Base-by-base conservation (phyloP, 352 stramenopile genomes). In the Phytophthora sojae region DNA sequence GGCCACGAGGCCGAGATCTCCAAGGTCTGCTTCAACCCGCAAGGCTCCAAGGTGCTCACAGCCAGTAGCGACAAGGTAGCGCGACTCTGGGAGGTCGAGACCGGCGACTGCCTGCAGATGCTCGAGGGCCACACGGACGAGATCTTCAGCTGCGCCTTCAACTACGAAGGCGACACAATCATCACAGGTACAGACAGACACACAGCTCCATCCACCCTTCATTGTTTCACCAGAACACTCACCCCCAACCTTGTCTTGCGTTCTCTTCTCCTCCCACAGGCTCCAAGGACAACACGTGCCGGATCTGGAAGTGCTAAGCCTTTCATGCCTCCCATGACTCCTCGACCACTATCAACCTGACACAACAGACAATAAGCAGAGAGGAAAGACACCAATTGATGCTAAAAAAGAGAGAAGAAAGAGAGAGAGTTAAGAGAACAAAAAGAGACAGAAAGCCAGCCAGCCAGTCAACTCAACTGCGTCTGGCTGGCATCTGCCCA, bases 101-200 rank as follows among this genome's bases (percentile, higher is more conserved):
- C 89, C 1, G 96, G 96, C 23, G 94, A 99, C 67, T 99, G 95
- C 66, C 77, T 98, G 29, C 86, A 95, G 75, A 97, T 98, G 76
- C 90, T 99, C 14, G 96, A 99, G 64, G 96, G 96, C 21, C 96
- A 99, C 85, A 98, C 93, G n/a, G 95, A 99, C 71, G 95, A 99
- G 69, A 98, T 99, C 77, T 99, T 99, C 73, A 97, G 85, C 73
- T 98, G 95, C 61, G 94, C 95, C 30, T 99, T 98, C 86, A 99
- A 99, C 81, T 99, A 99, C 73, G 90, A 98, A 75, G 96, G 96
- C 19, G 94, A 99, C 76, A 99, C 95, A n/a, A 97, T 99, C 69
- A 98, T 99, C 69, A 99, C 95, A 68, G 95, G 95, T 98, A 60
- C 91, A 77, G 12, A 12, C 44, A 8, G 15, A 59, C 91, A 77